These are phyloP conservation scores for Cladosporium cucumerinum DNA, from an alignment of 2,329 filamentous ascomycete species.

Conservation along the genomic window DNA sequence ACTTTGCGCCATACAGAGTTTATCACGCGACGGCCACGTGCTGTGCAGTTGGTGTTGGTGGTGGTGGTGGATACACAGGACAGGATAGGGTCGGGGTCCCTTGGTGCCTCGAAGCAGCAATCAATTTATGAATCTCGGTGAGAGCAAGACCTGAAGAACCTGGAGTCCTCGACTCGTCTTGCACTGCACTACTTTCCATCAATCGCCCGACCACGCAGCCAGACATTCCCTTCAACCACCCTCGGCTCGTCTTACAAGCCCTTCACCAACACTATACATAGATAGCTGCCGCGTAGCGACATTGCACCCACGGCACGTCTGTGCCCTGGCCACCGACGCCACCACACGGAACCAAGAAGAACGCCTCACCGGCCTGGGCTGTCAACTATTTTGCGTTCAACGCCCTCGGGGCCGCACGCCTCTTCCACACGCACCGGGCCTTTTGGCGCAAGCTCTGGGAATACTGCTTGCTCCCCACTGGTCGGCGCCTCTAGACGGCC, in stretches of 20 bases:
- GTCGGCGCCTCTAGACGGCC: conserved; percentile 1
- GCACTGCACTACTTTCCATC: background rate
- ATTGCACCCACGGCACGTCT: conserved; percentile 4
- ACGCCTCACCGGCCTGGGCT: background rate
- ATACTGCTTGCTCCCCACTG: background rate
- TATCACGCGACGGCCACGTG: conserved; percentile 4
- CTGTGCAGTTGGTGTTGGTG: background rate
- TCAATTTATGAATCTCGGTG: background rate
- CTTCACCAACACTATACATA: background rate
- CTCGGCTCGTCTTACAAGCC: background rate
- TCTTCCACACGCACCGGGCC: background rate
- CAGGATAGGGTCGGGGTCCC: background rate
- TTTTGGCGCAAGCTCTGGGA: background rate
- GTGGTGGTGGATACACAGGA: no score
- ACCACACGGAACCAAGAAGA: conserved; percentile 2
- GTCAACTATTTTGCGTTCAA: conserved; percentile 1
- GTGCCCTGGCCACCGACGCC: background rate
- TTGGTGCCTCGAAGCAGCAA: background rate
- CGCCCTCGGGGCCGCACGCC: background rate
- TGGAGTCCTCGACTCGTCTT: background rate
- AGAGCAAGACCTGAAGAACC: background rate
- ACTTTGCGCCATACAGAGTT: conserved; percentile 1
- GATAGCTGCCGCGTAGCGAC: background rate
- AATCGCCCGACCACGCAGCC: background rate
- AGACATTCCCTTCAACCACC: background rate